Evolutionary conservation across 768 basidiomycete genomes (phyloP).

Genomic region (Nevesoporus exiguus): DNA sequence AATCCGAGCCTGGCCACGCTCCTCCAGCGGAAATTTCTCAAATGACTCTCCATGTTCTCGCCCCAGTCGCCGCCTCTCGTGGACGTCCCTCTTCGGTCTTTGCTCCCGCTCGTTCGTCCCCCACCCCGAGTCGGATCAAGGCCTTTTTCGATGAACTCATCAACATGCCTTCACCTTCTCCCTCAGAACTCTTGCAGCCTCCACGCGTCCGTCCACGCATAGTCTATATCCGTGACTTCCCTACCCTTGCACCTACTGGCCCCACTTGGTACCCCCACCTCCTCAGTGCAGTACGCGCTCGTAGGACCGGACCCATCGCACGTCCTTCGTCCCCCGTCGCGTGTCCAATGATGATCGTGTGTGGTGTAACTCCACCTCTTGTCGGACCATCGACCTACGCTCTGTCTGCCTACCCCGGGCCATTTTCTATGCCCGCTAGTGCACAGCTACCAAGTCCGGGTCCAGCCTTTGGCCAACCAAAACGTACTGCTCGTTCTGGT

Average conservation of each 20-base stretch:
- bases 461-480: slow-evolving; percentile 1
- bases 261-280: slow-evolving; percentile 80
- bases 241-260: slow-evolving; percentile 68
- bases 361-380: slow-evolving; percentile 83
- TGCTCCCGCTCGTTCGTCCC: slow-evolving; percentile 39
- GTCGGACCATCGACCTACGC: slow-evolving; percentile 39
- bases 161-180: slow-evolving; percentile 46
- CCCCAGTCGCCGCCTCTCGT: slow-evolving; percentile 34
- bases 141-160: slow-evolving; percentile 76
- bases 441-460: slow-evolving; percentile 9
- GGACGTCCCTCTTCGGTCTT: slow-evolving; percentile 32
- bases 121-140: slow-evolving; percentile 56
- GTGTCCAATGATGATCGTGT: slow-evolving; percentile 78
- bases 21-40: slow-evolving; percentile 35
- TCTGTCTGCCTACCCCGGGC: slow-evolving; percentile 6
- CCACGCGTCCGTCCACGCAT: slow-evolving; percentile 54
- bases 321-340: slow-evolving; percentile 56
- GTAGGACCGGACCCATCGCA: slow-evolving; percentile 63
- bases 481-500: slow-evolving; percentile 17
- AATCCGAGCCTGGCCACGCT: slow-evolving; percentile 47
- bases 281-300: slow-evolving; percentile 70
- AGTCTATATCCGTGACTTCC: slow-evolving; percentile 81
- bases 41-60: slow-evolving; percentile 46
- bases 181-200: slow-evolving; percentile 27
- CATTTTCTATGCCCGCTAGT: slow-evolving; percentile 11